Percentiles rank a stretch among this genome's conserved stretches.
Evolutionary conservation across 78 protist species (phyloP).

Genomic region (Neovahlkampfia damariscottae): DNA sequence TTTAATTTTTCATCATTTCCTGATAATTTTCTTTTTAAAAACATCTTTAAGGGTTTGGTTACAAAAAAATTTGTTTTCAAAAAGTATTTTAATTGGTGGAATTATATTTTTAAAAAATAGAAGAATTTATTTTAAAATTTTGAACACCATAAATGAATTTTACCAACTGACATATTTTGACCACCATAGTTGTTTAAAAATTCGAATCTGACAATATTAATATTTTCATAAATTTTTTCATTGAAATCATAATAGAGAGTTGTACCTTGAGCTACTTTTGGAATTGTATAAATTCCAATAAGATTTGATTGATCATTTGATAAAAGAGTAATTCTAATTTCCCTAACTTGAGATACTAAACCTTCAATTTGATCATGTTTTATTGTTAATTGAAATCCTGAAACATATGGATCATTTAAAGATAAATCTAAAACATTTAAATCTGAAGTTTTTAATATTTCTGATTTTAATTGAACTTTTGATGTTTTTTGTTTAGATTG

Average conservation of each 20-base stretch:
- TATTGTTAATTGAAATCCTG: background rate
- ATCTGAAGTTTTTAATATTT: background rate
- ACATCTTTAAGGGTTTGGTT: too few species aligned
- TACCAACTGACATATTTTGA: too few species aligned
- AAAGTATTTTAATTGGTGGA: too few species aligned
- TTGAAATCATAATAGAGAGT: background rate
- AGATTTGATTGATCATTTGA: background rate
- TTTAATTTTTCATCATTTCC: too few species aligned
- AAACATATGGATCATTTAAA: background rate
- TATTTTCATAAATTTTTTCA: background rate
- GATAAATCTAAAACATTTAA: background rate
- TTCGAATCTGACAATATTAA: background rate
- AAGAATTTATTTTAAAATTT: too few species aligned
- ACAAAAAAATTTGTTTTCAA: too few species aligned
- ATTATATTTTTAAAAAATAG: too few species aligned
- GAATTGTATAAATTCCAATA: background rate
- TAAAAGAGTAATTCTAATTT: background rate
- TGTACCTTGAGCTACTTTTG: background rate
- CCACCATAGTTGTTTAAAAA: background rate
- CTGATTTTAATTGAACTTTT: background rate
- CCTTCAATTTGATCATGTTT: background rate
- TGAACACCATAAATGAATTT: too few species aligned
- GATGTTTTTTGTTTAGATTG: background rate
- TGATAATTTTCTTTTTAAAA: too few species aligned
- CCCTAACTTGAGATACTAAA: background rate